phyloP scores from a whole-genome alignment of 306 rosid genomes.

The Cicer judaicum region DNA sequence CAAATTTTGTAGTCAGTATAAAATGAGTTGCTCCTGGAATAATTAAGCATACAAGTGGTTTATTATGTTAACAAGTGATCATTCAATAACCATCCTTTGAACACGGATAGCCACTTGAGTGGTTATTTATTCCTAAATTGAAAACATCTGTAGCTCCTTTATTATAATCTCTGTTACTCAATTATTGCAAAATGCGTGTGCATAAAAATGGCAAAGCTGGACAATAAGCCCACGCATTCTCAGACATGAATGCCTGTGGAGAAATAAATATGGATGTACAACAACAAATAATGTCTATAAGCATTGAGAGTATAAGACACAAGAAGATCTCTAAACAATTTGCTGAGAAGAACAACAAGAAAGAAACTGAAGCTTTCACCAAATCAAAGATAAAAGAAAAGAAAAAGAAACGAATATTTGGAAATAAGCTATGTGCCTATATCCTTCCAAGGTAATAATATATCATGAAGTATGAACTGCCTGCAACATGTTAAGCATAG shows the following conservation, averaged over 20 bases:
- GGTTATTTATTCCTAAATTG: constrained; percentile 6
- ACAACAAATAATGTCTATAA: neutral
- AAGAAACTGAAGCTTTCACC: neutral
- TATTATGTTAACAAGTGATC: constrained; percentile 24
- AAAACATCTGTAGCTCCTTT: constrained; percentile 23
- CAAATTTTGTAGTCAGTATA: neutral
- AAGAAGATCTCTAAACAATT: neutral
- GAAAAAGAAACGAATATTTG: constrained; percentile 4
- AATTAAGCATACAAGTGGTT: constrained; percentile 22
- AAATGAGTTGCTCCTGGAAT: neutral
- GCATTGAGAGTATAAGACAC: constrained; percentile 20
- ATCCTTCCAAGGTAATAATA: constrained; percentile 34
- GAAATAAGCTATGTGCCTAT: constrained; percentile 20
- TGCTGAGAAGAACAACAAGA: neutral
- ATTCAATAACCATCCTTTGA: constrained; percentile 30
- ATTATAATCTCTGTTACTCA: neutral
- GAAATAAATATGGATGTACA: neutral
- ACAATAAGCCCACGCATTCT: constrained; percentile 7
- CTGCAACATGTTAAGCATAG: neutral
- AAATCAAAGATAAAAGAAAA: neutral
- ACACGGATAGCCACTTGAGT: neutral
- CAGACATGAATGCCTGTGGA: neutral
- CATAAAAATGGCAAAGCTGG: constrained; percentile 5
- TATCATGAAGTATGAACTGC: constrained; percentile 8
- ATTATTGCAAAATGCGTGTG: neutral